phyloP scores from a whole-genome alignment of 1,139 yeast species.

The Geotrichum histeridarum region DNA sequence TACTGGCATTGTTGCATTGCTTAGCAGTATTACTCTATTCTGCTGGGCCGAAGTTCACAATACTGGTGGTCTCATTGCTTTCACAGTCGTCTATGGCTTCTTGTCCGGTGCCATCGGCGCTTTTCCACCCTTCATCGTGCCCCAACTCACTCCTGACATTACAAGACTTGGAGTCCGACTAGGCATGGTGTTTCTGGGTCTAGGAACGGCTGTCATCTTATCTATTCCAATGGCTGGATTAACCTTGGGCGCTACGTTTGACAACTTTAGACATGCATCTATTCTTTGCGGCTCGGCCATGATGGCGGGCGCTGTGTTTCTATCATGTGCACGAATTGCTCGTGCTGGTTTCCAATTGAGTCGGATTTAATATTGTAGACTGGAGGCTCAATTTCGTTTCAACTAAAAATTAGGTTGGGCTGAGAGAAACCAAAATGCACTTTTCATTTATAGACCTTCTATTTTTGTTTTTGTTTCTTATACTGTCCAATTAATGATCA shows the following conservation, averaged over 20 bases:
- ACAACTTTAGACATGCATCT: constrained; percentile 3
- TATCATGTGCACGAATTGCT: neutral
- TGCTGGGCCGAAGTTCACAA: constrained; percentile 2
- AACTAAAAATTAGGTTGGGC: too few relatives aligned
- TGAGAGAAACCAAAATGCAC: too few relatives aligned
- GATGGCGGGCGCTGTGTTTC: constrained; percentile 1
- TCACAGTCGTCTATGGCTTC: constrained; percentile 42
- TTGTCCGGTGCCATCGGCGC: constrained; percentile 45
- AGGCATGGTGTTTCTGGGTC: constrained; percentile 51
- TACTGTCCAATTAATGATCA: too few relatives aligned
- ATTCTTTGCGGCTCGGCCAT: constrained; percentile 9
- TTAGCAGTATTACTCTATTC: constrained; percentile 5
- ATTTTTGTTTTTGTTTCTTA: too few relatives aligned
- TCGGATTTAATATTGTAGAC: too few relatives aligned
- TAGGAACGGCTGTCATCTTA: constrained; percentile 8
- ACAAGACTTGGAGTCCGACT: constrained; percentile 43
- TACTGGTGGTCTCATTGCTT: constrained; percentile 7
- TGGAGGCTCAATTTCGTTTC: too few relatives aligned
- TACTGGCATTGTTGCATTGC: constrained; percentile 5
- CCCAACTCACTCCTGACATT: constrained; percentile 50
- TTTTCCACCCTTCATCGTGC: constrained; percentile 42
- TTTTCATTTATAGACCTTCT: too few relatives aligned
- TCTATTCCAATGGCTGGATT: constrained; percentile 19
- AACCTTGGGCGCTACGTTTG: constrained; percentile 10
- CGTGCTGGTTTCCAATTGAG: neutral